These are phyloP conservation scores for Beauveria sp. DNA, from an alignment of 2,329 filamentous ascomycete genomes.

Conservation along the genomic window DNA sequence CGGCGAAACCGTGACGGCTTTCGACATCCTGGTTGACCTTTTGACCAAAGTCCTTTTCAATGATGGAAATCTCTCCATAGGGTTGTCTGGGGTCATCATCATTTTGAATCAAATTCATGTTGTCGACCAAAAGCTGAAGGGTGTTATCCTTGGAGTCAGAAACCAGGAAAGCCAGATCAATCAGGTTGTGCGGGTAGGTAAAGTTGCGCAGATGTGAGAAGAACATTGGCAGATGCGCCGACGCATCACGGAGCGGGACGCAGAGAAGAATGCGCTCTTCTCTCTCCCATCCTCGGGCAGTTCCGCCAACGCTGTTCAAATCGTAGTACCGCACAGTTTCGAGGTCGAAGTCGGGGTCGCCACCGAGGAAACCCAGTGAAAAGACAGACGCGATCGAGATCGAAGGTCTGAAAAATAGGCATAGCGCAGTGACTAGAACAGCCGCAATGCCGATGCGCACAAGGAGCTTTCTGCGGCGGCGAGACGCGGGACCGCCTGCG, in stretches of 20 bases:
- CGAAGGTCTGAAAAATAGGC: constrained; percentile 68
- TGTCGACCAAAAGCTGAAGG: constrained; percentile 63
- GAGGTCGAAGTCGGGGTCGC: constrained; percentile 65
- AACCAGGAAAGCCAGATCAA: constrained; percentile 93
- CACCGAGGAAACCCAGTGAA: constrained; percentile 64
- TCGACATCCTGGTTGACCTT: constrained; percentile 97
- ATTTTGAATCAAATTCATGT: constrained; percentile 71
- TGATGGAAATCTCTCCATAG: constrained; percentile 94
- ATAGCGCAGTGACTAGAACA: constrained; percentile 55
- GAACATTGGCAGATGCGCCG: constrained; percentile 92
- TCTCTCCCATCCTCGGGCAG: constrained; percentile 87
- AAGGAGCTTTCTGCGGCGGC: constrained; percentile 66
- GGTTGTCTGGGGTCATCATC: constrained; percentile 71
- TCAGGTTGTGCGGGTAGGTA: constrained; percentile 93
- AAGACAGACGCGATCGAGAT: constrained; percentile 53
- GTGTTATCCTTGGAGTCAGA: constrained; percentile 96
- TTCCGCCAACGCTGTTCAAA: constrained; percentile 82
- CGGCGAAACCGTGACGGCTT: constrained; percentile 93
- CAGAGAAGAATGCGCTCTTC: constrained; percentile 94
- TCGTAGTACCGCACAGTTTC: constrained; percentile 98
- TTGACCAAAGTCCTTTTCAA: constrained; percentile 98
- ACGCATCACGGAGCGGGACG: constrained; percentile 87
- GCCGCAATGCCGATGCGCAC: constrained; percentile 56
- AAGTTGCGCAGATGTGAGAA: constrained; percentile 96
- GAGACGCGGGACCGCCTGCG: constrained; percentile 60